Evolutionary conservation across 148 eudicot genomes (phyloP), one percentile per base, ranked within the genome.

Genomic region (Spergularia bocconei): DNA sequence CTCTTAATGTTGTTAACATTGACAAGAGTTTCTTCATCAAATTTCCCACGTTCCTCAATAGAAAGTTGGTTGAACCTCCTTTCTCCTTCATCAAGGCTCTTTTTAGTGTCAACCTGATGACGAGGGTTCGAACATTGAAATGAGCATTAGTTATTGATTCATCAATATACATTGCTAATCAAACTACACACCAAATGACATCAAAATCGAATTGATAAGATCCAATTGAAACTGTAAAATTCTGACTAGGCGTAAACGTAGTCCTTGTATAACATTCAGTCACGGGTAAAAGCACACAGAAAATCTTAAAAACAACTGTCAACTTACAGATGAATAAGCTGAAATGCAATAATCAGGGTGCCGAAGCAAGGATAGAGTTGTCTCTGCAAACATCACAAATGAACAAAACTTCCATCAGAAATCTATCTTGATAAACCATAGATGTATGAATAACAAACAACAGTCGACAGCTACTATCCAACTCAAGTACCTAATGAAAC

Each of bases 281-380:
- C 16, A 36, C 10, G 14, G 5, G 38, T 20, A 52, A 56, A 63
- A 71, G 1, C 11, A 72, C 19, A 20, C 13, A 44, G 21, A 67
- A 33, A 63, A 69, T 67, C 44, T 48, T 57, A 68, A 33, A 11
- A 69, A 23, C 21, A 23, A n/a, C 54, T 64, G 78, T 54, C 66
- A 68, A 85, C 98, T 91, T 84, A 94, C 98, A 44, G 97, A 91
- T 78, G 97, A 90, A 87, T 90, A 89, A 62, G 88, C 97, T 68
- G 97, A 94, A 52, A 92, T 94, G 87, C 97, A 94, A 83, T 84
- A 94, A 86, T 92, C 98, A 80, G 98, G 97, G 75, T 94, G 93
- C 72, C 98, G 91, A 71, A 94, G 91, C 85, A 94, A 88, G 78
- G 98, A 89, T 68, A 95, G 85, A 6, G 84, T 88, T 54, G 97